phyloP scores from a whole-genome alignment of 176 grass and related monocot genomes.

The Oryza coarctata region DNA sequence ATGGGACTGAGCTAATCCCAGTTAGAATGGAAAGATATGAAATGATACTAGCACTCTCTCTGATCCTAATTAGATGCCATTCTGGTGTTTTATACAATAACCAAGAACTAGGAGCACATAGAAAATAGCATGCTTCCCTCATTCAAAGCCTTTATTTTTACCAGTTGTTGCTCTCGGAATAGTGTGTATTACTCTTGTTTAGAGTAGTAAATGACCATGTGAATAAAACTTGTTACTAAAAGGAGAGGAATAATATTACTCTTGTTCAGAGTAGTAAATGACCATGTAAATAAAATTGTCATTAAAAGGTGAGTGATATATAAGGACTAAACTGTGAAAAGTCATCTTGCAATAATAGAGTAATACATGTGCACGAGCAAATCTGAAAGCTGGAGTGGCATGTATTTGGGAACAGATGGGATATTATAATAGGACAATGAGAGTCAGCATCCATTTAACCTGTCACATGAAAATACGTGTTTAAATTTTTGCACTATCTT shows the following conservation, averaged over 20 bases:
- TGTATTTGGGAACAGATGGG: neutral
- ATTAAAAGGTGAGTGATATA: neutral
- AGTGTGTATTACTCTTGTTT: too few relatives aligned
- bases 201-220: neutral
- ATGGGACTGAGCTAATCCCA: neutral
- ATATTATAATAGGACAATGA: neutral
- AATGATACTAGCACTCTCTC: neutral
- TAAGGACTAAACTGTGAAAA: neutral
- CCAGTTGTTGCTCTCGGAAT: too few relatives aligned
- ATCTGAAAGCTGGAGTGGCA: neutral
- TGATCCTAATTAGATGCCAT: neutral
- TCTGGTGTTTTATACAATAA: neutral
- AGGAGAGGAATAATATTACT: neutral
- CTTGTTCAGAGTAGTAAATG: too few relatives aligned
- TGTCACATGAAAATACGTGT: neutral
- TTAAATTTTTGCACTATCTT: constrained; percentile 7
- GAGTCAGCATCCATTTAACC: neutral
- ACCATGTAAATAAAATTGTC: neutral
- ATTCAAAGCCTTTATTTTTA: neutral
- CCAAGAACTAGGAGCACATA: neutral
- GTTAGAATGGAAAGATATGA: neutral
- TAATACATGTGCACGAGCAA: neutral
- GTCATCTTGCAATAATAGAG: neutral
- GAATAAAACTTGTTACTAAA: neutral
- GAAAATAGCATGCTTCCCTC: neutral